A percentile compares a stretch with the other conserved stretches of the same genome.
Evolutionary conservation across 345 rosid genomes (phyloP).

Genomic region (Arabis hirsuta): DNA sequence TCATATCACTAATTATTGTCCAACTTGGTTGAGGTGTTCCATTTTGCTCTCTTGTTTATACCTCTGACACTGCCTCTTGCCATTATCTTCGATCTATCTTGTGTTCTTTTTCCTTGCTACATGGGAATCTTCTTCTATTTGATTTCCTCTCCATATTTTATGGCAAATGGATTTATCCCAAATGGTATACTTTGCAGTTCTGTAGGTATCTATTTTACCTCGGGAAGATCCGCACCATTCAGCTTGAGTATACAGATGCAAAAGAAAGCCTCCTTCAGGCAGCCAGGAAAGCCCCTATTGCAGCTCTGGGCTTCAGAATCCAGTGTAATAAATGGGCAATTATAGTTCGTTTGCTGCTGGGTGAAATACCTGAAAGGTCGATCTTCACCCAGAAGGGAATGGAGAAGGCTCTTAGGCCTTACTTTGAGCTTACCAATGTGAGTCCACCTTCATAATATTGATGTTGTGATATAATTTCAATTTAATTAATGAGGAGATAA

Average conservation of each 20-base stretch:
- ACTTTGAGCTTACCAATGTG: conserved; percentile 89
- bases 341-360: conserved; percentile 72
- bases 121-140: not conserved
- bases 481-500: not conserved
- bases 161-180: not conserved
- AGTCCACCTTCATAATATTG: conserved; percentile 44
- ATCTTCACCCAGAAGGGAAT: conserved; percentile 85
- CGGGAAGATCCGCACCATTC: conserved; percentile 89
- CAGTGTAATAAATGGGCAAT: conserved; percentile 89
- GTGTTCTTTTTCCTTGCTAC: conserved; percentile 6
- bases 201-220: conserved; percentile 88
- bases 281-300: conserved; percentile 83
- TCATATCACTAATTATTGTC: not conserved
- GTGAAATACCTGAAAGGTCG: conserved; percentile 89
- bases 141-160: not conserved
- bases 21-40: conserved; percentile 10
- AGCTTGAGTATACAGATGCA: conserved; percentile 91
- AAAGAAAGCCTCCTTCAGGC: conserved; percentile 92
- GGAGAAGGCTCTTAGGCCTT: conserved; percentile 84
- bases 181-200: conserved; percentile 55
- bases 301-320: conserved; percentile 79
- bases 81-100: not conserved
- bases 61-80: conserved; percentile 5
- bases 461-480: not conserved
- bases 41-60: conserved; percentile 1